Conservation (phyloP, 129 eudicot genomes). For the Centaurea solstitialis region DNA sequence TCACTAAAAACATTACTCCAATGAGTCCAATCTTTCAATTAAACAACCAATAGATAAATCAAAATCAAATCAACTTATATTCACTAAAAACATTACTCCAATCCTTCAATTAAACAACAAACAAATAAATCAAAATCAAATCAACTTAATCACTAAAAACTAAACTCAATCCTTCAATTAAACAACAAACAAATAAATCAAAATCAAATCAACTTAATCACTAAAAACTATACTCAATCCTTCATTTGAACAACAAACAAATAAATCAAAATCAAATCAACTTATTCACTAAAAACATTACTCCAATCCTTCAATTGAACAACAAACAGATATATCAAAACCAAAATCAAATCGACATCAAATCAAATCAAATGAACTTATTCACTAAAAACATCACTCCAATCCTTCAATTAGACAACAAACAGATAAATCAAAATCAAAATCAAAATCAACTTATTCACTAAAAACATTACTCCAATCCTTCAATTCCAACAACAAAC, state of each 20-base stretch:
- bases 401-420: background rate
- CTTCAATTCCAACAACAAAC: background rate
- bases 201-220: too few species aligned
- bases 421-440: background rate
- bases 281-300: background rate
- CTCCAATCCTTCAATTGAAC: background rate
- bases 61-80: background rate
- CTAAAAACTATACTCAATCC: background rate
- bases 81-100: background rate
- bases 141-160: background rate
- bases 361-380: background rate
- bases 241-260: background rate
- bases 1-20: background rate
- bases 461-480: background rate
- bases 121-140: background rate
- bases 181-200: background rate
- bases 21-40: background rate
- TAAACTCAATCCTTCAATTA: background rate
- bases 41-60: background rate
- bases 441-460: background rate
- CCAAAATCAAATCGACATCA: background rate
- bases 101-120: background rate
- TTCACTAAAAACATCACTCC: background rate
- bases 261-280: background rate
- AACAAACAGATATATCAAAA: background rate